phyloP scores from a whole-genome alignment of 345 rosid genomes.

The Stellera chamaejasme region DNA sequence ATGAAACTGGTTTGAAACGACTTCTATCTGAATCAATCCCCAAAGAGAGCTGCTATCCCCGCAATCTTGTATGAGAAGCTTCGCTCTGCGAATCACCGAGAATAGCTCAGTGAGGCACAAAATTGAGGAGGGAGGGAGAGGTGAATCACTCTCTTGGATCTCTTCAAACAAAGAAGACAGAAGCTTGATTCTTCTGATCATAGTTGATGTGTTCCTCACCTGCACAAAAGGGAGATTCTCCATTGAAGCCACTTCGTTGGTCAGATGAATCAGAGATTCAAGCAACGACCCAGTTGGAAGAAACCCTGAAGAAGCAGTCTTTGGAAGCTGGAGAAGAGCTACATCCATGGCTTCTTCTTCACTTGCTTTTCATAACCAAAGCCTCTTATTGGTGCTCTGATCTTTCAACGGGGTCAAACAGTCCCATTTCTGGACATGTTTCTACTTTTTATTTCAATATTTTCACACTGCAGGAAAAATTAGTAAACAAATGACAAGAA shows the following conservation, averaged over 20 bases:
- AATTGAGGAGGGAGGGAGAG: constrained; percentile 47
- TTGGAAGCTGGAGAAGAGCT: constrained; percentile 11
- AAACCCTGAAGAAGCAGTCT: constrained; percentile 33
- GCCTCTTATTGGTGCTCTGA: constrained; percentile 2
- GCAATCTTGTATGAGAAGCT: constrained; percentile 38
- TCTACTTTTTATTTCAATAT: not conserved
- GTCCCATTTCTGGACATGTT: not conserved
- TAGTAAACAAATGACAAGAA: constrained; percentile 19
- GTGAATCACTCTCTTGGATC: constrained; percentile 25
- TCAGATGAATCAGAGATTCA: constrained; percentile 38
- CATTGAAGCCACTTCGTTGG: constrained; percentile 39
- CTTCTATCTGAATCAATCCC: constrained; percentile 33
- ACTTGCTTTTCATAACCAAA: constrained; percentile 8
- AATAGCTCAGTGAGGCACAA: constrained; percentile 52
- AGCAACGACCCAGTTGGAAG: constrained; percentile 36
- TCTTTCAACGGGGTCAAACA: not conserved
- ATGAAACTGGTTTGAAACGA: constrained; percentile 40
- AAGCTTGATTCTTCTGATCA: constrained; percentile 51
- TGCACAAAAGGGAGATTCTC: constrained; percentile 44
- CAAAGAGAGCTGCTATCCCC: constrained; percentile 45
- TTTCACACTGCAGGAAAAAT: not conserved
- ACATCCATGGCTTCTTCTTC: constrained; percentile 18
- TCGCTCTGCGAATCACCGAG: constrained; percentile 39
- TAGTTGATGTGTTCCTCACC: constrained; percentile 33
- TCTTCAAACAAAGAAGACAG: constrained; percentile 53